Evolutionary conservation across 2,329 filamentous ascomycete species (phyloP).

Genomic region (Talaromyces sp.): DNA sequence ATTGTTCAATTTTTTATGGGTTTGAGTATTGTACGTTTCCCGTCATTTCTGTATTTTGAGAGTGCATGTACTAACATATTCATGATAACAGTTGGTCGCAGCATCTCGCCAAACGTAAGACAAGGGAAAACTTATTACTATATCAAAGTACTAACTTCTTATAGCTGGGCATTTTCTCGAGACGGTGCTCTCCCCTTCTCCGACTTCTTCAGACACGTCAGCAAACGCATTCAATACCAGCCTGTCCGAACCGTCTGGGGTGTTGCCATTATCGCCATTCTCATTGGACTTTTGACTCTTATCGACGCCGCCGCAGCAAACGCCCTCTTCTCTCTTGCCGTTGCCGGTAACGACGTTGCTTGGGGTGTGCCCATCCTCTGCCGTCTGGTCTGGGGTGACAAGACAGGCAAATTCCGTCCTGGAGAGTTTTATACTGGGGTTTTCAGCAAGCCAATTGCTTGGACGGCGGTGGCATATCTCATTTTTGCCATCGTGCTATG

Average conservation of each 20-base stretch:
- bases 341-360: conserved; percentile 60
- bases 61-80: conserved; percentile 8
- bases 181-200: conserved; percentile 62
- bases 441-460: conserved; percentile 53
- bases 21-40: conserved; percentile 36
- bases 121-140: background rate
- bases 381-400: conserved; percentile 55
- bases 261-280: conserved; percentile 48
- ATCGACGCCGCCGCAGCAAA: conserved; percentile 57
- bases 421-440: conserved; percentile 59
- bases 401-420: conserved; percentile 53
- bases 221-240: conserved; percentile 54
- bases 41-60: background rate
- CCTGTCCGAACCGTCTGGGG: conserved; percentile 57
- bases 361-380: conserved; percentile 60
- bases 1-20: conserved; percentile 63
- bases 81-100: conserved; percentile 47
- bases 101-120: conserved; percentile 53
- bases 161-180: conserved; percentile 58
- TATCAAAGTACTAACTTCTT: background rate
- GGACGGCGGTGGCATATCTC: conserved; percentile 47
- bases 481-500: conserved; percentile 49
- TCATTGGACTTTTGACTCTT: conserved; percentile 58
- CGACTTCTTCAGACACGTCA: conserved; percentile 55
- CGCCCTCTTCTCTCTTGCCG: conserved; percentile 58